Conservation (phyloP, 306 rosid genomes). For the Glycine soja region DNA sequence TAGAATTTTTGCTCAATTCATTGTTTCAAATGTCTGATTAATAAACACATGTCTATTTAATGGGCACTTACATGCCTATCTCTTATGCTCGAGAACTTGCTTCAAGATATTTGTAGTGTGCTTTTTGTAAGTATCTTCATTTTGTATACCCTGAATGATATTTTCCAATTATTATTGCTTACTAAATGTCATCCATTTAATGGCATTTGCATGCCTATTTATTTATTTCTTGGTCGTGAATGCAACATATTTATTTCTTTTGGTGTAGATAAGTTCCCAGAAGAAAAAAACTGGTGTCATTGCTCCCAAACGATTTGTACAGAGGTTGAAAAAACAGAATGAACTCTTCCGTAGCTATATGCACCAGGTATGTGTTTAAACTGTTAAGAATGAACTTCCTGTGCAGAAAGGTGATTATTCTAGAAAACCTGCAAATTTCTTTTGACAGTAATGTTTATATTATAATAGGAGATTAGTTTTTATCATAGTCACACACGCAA, state of each 20-base stretch:
- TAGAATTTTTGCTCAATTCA: too few species aligned
- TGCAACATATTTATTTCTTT: slow-evolving; percentile 34
- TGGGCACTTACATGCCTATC: background rate
- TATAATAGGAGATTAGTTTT: slow-evolving; percentile 14
- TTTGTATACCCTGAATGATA: background rate
- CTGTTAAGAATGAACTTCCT: slow-evolving; percentile 40
- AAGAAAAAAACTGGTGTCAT: slow-evolving; percentile 99
- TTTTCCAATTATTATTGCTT: background rate
- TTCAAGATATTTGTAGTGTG: slow-evolving; percentile 21
- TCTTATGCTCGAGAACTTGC: background rate
- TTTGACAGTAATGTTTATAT: background rate
- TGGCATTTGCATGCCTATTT: background rate
- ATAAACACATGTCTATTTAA: background rate
- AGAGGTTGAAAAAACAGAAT: slow-evolving; percentile 95
- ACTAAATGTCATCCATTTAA: slow-evolving; percentile 13
- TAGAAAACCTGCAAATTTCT: slow-evolving; percentile 3
- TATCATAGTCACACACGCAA: background rate
- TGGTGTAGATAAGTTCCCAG: slow-evolving; percentile 91
- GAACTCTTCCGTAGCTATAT: slow-evolving; percentile 96
- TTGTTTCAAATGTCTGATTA: background rate
- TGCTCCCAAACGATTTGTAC: slow-evolving; percentile 98
- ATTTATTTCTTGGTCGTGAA: slow-evolving; percentile 35
- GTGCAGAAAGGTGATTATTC: slow-evolving; percentile 9
- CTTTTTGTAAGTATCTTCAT: slow-evolving; percentile 18
- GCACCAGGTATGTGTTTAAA: slow-evolving; percentile 82